Conservation (phyloP, 352 stramenopile genomes). For the Globisporangium cederbergense region DNA sequence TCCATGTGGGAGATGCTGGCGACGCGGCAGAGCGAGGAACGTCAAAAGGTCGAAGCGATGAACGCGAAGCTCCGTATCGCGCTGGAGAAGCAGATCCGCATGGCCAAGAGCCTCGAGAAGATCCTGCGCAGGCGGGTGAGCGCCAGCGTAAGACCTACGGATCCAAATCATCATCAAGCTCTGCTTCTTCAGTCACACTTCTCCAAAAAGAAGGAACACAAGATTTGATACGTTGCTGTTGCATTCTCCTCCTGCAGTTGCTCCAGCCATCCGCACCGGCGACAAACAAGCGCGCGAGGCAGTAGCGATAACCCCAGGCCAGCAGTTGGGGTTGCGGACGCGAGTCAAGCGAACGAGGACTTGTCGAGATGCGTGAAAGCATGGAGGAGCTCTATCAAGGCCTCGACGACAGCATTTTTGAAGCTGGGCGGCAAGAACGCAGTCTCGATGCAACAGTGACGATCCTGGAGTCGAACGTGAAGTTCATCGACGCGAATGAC, state of each 20-base stretch:
- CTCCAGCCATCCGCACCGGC: not conserved
- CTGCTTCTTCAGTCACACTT: not conserved
- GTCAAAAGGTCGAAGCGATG: slow-evolving; percentile 7
- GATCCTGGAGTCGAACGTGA: not conserved
- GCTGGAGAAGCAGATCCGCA: slow-evolving; percentile 18
- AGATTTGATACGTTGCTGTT: not conserved
- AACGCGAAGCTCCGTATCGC: slow-evolving; percentile 16
- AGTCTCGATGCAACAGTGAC: not conserved
- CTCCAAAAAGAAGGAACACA: not conserved
- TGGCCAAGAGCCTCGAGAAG: slow-evolving; percentile 24
- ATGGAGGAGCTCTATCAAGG: not conserved
- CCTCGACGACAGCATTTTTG: not conserved
- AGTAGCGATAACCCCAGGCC: too few species aligned
- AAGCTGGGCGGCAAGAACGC: not conserved
- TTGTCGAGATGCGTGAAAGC: not conserved
- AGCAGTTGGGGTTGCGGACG: not conserved
- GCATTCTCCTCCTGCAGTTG: not conserved
- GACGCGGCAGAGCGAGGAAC: slow-evolving; percentile 9
- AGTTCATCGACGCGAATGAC: not conserved
- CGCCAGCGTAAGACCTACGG: not conserved
- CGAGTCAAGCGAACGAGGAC: not conserved
- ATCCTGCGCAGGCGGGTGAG: slow-evolving; percentile 19
- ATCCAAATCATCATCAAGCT: not conserved
- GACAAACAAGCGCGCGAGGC: not conserved
- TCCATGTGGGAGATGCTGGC: slow-evolving; percentile 4